Evolutionary conservation across 2,329 filamentous ascomycete genomes (phyloP).

Genomic region (Cladosporium colombiae): DNA sequence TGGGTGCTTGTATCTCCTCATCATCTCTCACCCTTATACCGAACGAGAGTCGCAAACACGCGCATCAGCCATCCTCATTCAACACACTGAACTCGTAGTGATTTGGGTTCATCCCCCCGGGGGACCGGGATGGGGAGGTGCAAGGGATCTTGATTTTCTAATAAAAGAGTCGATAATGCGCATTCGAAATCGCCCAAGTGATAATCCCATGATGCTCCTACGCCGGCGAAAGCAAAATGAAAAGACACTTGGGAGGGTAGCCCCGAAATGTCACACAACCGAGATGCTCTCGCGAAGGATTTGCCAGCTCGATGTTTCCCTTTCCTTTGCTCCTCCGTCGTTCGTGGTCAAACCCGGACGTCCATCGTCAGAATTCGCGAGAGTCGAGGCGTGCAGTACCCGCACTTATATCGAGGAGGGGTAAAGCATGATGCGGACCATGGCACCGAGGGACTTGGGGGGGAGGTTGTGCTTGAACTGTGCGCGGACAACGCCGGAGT

Average conservation of each 20-base stretch:
- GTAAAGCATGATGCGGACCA: constrained; percentile 44
- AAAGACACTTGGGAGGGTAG: neutral
- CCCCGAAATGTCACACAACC: constrained; percentile 1
- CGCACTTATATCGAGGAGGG: constrained; percentile 41
- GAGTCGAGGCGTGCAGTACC: constrained; percentile 3
- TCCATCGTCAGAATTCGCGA: constrained; percentile 18
- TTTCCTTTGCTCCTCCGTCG: constrained; percentile 4
- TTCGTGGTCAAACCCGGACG: constrained; percentile 18
- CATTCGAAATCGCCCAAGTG: constrained; percentile 14
- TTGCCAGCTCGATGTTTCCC: constrained; percentile 5
- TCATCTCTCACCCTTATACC: neutral
- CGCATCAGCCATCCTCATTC: neutral
- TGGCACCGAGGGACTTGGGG: constrained; percentile 86
- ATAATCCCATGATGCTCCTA: constrained; percentile 17
- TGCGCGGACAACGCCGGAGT: constrained; percentile 96
- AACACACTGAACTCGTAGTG: constrained; percentile 5
- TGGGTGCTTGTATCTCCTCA: neutral
- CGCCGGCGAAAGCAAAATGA: constrained; percentile 19
- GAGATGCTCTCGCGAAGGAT: constrained; percentile 11
- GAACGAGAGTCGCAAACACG: neutral
- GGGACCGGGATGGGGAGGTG: constrained; percentile 12
- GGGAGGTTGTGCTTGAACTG: constrained; percentile 97
- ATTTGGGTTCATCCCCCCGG: constrained; percentile 16
- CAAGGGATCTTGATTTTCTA: constrained; percentile 19
- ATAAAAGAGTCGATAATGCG: constrained; percentile 20